These are phyloP conservation scores for Acacia melanoxylon DNA, from an alignment of 306 rosid genomes.

Conservation along the genomic window DNA sequence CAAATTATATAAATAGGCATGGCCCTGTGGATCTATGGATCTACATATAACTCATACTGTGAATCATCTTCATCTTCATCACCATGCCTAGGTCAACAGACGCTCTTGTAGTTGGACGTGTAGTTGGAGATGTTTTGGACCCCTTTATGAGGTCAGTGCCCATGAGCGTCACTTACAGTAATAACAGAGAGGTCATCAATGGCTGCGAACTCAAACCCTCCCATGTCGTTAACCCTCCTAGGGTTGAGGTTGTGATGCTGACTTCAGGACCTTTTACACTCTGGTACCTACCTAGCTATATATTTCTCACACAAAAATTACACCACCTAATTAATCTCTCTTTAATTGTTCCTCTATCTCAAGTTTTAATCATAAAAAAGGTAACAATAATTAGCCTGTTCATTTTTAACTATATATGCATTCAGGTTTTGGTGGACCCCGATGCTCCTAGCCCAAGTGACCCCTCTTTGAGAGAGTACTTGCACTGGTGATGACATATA, in stretches of 20 bases:
- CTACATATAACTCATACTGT: background rate
- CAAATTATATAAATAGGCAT: background rate
- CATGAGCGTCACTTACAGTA: conserved; percentile 13
- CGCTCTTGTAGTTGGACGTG: conserved; percentile 37
- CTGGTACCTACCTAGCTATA: conserved; percentile 5
- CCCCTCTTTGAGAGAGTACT: conserved; percentile 38
- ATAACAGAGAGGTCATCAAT: conserved; percentile 34
- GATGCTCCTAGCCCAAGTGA: conserved; percentile 46
- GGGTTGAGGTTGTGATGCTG: conserved; percentile 43
- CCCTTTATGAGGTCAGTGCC: conserved; percentile 27
- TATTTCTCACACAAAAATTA: background rate
- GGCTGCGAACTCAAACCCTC: conserved; percentile 41
- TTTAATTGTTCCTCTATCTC: background rate
- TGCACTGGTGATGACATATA: conserved; percentile 24
- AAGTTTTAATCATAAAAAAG: background rate
- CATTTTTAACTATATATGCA: background rate
- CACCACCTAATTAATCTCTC: no score
- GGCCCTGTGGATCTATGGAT: background rate
- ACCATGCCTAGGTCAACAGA: conserved; percentile 16
- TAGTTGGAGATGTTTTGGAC: conserved; percentile 40
- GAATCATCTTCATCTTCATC: background rate
- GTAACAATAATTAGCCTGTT: background rate
- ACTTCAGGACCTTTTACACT: conserved; percentile 39
- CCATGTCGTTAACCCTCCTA: conserved; percentile 31
- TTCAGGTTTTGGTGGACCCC: conserved; percentile 42